These are phyloP conservation scores for Penicillium mononematosum DNA, from an alignment of 495 filamentous ascomycete genomes.

Conservation along the genomic window DNA sequence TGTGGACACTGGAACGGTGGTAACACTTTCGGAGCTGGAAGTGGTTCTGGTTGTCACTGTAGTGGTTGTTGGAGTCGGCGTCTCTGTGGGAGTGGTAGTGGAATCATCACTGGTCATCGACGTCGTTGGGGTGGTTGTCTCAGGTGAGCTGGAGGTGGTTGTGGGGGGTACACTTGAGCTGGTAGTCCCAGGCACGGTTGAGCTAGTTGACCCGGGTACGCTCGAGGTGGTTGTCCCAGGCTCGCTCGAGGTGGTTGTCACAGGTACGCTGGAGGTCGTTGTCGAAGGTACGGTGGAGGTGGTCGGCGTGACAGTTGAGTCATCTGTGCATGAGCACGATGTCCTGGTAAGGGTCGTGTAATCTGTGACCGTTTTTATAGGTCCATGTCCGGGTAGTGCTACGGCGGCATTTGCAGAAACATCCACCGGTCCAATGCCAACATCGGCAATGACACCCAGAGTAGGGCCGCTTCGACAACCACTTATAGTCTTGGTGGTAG, in stretches of 20 bases:
- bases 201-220: too few relatives aligned
- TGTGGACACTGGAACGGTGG: not conserved
- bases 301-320: not conserved
- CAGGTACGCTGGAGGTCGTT: not conserved
- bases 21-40: not conserved
- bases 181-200: not conserved
- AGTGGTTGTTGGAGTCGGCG: not conserved
- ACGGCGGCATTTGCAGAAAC: not conserved
- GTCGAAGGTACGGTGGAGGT: not conserved
- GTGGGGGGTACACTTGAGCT: too few relatives aligned
- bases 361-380: not conserved
- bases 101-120: not conserved
- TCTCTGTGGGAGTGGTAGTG: not conserved
- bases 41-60: not conserved
- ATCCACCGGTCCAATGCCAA: not conserved
- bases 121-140: not conserved
- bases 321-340: not conserved
- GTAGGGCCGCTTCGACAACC: not conserved
- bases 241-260: not conserved
- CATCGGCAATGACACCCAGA: not conserved
- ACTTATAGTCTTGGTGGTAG: constrained; percentile 1
- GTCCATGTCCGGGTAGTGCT: not conserved
- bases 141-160: not conserved
- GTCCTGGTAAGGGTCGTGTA: not conserved
- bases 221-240: not conserved